Percentiles rank a stretch among this genome's conserved stretches.
Evolutionary conservation across 179 eudicot genomes (phyloP).

Genomic region (Vitellaria paradoxa): DNA sequence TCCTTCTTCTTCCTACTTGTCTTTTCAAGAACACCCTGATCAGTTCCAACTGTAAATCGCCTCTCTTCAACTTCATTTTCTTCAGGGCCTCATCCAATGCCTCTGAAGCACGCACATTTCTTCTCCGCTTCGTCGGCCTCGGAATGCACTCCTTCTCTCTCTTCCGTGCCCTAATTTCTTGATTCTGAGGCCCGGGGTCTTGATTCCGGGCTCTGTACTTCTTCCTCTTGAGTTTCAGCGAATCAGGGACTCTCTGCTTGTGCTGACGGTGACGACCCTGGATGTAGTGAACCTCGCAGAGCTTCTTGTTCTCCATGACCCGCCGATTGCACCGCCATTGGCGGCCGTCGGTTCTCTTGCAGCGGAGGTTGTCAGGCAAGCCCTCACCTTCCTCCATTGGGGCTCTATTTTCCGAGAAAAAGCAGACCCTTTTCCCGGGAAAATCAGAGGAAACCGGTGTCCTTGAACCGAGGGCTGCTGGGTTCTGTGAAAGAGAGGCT

Average conservation of each 20-base stretch:
- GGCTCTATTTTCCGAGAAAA: neutral
- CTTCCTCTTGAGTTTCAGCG: conserved; percentile 57
- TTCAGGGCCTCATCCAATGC: conserved; percentile 48
- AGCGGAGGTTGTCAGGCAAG: conserved; percentile 62
- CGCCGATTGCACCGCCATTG: conserved; percentile 77
- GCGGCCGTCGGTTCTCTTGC: conserved; percentile 76
- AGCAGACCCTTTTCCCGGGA: neutral
- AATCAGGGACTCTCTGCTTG: conserved; percentile 68
- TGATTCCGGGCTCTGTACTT: neutral
- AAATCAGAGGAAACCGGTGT: conserved; percentile 7
- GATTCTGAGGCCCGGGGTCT: neutral
- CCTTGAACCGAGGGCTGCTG: neutral
- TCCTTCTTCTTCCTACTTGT: conserved; percentile 72
- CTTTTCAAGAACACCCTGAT: conserved; percentile 68
- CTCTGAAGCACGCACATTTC: conserved; percentile 33
- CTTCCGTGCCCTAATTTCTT: conserved; percentile 24
- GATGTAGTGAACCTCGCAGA: conserved; percentile 63
- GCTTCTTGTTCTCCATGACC: conserved; percentile 41
- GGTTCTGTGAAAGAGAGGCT: neutral
- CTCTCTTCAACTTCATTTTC: conserved; percentile 59
- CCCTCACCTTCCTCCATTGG: conserved; percentile 22
- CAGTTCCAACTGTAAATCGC: conserved; percentile 67
- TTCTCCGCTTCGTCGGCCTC: conserved; percentile 19
- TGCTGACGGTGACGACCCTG: conserved; percentile 74
- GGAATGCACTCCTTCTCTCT: conserved; percentile 11